Percentiles rank a stretch among this genome's conserved stretches.
Conservation (phyloP, 148 eudicot species). For the Nepenthes gracilis region DNA sequence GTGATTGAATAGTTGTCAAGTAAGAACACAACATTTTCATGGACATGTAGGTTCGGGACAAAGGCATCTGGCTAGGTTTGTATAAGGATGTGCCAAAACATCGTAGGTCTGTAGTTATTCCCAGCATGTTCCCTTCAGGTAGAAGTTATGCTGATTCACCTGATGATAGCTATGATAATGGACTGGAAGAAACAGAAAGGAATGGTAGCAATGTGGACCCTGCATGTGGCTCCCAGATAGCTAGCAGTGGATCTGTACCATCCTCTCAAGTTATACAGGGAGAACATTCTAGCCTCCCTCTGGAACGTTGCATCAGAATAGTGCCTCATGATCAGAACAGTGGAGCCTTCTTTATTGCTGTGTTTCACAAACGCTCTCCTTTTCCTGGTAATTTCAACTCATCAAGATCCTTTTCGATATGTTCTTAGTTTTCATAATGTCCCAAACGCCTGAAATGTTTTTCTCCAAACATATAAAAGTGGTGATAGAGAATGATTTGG, state of each 20-base stretch:
- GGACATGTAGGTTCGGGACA: constrained; percentile 72
- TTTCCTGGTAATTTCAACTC: constrained; percentile 50
- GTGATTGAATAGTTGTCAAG: neutral
- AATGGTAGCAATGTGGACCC: constrained; percentile 15
- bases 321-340: constrained; percentile 97
- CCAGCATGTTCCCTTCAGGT: constrained; percentile 95
- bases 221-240: constrained; percentile 13
- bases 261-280: constrained; percentile 21
- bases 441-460: neutral
- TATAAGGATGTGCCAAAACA: constrained; percentile 52
- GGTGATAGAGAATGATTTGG: too few species aligned
- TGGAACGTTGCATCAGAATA: constrained; percentile 93
- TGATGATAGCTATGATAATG: constrained; percentile 18
- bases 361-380: constrained; percentile 62
- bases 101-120: constrained; percentile 42
- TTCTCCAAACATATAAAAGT: neutral
- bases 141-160: constrained; percentile 19
- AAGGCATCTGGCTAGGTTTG: constrained; percentile 72
- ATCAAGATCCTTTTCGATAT: too few species aligned
- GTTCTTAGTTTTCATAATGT: too few species aligned
- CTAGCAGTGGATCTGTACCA: constrained; percentile 15
- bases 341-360: constrained; percentile 94
- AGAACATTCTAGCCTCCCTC: constrained; percentile 67
- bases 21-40: constrained; percentile 9
- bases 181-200: constrained; percentile 12